Percentiles rank a stretch among this genome's conserved stretches.
These are phyloP conservation scores for Gossypium bickii DNA, from an alignment of 345 rosid genomes.

Conservation along the genomic window DNA sequence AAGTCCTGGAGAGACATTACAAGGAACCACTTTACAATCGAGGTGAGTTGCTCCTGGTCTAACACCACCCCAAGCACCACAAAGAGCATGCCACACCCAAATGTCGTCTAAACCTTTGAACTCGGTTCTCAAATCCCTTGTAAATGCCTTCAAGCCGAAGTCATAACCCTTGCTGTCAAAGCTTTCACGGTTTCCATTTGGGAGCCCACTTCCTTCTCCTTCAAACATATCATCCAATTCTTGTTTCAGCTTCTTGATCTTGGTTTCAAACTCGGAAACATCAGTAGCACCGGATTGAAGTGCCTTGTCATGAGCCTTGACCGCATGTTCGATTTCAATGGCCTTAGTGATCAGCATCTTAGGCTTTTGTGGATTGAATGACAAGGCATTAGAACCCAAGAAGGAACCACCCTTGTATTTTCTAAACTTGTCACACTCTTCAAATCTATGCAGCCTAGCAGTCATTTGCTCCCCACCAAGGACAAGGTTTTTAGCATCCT, in stretches of 20 bases:
- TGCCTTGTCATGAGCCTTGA: conserved; percentile 44
- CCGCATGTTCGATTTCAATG: conserved; percentile 59
- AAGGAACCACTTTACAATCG: conserved; percentile 38
- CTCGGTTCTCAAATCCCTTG: conserved; percentile 53
- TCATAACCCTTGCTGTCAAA: conserved; percentile 26
- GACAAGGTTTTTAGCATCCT: conserved; percentile 58
- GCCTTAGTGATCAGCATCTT: conserved; percentile 73
- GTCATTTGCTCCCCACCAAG: conserved; percentile 93
- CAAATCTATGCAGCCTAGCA: conserved; percentile 57
- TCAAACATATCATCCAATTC: conserved; percentile 50
- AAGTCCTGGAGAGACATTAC: conserved; percentile 54
- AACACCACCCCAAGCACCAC: conserved; percentile 94
- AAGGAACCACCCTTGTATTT: conserved; percentile 57
- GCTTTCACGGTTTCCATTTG: not conserved
- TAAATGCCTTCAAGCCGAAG: conserved; percentile 56
- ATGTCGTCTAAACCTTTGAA: conserved; percentile 68
- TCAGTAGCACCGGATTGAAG: conserved; percentile 35
- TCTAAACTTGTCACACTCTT: conserved; percentile 66
- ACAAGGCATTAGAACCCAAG: conserved; percentile 34
- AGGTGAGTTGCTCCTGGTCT: conserved; percentile 54
- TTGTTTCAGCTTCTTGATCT: conserved; percentile 35
- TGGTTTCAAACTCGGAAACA: conserved; percentile 27
- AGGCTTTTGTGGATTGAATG: conserved; percentile 55
- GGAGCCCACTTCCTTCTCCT: conserved; percentile 13
- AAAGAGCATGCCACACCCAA: conserved; percentile 80